Base-by-base conservation (phyloP, 371 early-diverging fungal species). In the Haplosporangium sp. region DNA sequence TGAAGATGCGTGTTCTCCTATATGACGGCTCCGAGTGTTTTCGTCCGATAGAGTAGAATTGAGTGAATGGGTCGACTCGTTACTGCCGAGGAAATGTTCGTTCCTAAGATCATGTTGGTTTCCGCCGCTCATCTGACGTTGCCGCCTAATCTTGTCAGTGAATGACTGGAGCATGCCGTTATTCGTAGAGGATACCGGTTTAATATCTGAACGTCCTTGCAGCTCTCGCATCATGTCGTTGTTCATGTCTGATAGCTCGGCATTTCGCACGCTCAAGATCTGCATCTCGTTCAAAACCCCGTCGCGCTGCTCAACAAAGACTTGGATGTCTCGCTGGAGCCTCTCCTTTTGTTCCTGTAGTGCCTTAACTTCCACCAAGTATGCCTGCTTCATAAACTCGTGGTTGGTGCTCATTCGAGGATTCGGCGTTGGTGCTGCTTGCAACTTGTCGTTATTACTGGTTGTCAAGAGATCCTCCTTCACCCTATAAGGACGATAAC, bases 261-360 rank as follows among this genome's bases (percentile, higher is more conserved):
- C 86, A 38, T 86, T 88, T 37, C 86, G 83, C 20, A 85, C 86
- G 42, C 85, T 86, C 55, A 86, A 77, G 64, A 85, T 81, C 52
- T 86, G 83, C 79, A 86, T 86, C 58, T 87, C 86, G 59, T 84
- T 81, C 21, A 86, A 64, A 8, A 84, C 79, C 8, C 80, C 81
- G 23, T 83, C 80, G 0, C 86, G 58, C 21, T 77, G 61, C 16
- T 80, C 80, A 29, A 65, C 59, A 47, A 57, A 79, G 0, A 54
- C 29, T 48, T 62, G 69, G 47, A 79, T 72, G 40, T 80, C 81
- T 3, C 55, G 62, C 50, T 74, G 75, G 12, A 80, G 62, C 10
- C 53, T 59, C 55, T 74, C 75, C 41, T 75, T 74, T 29, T 74
- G 71, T 20, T 74, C 75, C 45, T 80, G 81, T 1, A 79, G 59